phyloP scores from a whole-genome alignment of 2,329 filamentous ascomycete species.

The Neonectria faginata region DNA sequence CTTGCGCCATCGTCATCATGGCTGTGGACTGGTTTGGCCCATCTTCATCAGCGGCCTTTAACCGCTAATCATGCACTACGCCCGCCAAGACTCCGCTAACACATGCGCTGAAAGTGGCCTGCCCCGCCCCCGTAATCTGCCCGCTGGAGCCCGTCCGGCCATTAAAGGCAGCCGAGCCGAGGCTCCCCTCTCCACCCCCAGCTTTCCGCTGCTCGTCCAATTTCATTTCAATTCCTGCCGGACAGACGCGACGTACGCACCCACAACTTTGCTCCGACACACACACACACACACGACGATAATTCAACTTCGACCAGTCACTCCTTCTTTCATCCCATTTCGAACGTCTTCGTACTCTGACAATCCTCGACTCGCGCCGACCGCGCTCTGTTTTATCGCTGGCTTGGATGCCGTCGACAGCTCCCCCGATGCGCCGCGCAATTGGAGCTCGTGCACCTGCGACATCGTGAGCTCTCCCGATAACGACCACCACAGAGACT shows the following conservation, averaged over 20 bases:
- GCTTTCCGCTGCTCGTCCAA: neutral
- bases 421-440: constrained; percentile 42
- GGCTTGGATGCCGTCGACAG: constrained; percentile 42
- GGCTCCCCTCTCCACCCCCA: neutral
- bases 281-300: neutral
- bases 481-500: neutral
- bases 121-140: neutral
- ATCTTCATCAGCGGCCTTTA: neutral
- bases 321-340: neutral
- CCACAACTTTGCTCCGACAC: neutral
- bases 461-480: constrained; percentile 30
- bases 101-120: constrained; percentile 8
- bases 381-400: constrained; percentile 10
- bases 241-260: neutral
- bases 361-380: neutral
- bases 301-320: neutral
- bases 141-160: constrained; percentile 2
- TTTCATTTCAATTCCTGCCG: neutral
- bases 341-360: neutral
- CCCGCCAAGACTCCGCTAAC: constrained; percentile 7
- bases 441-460: constrained; percentile 41
- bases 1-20: neutral
- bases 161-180: constrained; percentile 9
- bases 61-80: constrained; percentile 8
- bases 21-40: neutral